Evolutionary conservation across 2,329 filamentous ascomycete genomes (phyloP).

Genomic region (Fusarium fujikuroi): DNA sequence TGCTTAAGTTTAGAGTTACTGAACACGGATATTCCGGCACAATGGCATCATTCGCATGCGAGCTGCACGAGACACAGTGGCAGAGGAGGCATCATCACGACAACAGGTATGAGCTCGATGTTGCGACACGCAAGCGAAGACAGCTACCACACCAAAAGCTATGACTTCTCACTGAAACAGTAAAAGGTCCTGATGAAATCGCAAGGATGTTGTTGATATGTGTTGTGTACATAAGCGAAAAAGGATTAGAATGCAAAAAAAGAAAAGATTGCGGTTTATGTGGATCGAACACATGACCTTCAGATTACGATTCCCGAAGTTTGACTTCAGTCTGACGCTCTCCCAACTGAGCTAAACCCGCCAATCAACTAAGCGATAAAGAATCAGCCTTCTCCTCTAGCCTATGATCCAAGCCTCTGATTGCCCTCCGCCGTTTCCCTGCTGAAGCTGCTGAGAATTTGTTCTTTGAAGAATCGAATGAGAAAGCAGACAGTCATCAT

Average conservation of each 20-base stretch:
- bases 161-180: rapidly evolving
- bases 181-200: rapidly evolving
- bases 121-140: not conserved
- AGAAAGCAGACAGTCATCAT: not conserved
- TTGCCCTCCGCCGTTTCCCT: rapidly evolving
- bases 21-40: not conserved
- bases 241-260: not conserved
- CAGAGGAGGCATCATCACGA: too few species aligned
- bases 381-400: rapidly evolving
- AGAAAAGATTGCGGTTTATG: conserved; percentile 12
- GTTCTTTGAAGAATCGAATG: not conserved
- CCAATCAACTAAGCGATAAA: not conserved
- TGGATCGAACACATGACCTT: conserved; percentile 35
- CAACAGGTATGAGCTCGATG: not conserved
- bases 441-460: rapidly evolving
- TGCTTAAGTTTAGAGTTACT: not conserved
- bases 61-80: too few species aligned
- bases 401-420: too few species aligned
- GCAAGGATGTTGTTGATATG: too few species aligned
- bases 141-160: not conserved
- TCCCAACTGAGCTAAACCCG: conserved; percentile 36
- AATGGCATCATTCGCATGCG: not conserved
- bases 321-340: conserved; percentile 32
- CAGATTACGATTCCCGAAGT: conserved; percentile 24
- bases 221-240: not conserved